A percentile compares a stretch with the other conserved stretches of the same genome.
Conservation (phyloP, 75 land plant genomes). For the Pinus albicaulis region DNA sequence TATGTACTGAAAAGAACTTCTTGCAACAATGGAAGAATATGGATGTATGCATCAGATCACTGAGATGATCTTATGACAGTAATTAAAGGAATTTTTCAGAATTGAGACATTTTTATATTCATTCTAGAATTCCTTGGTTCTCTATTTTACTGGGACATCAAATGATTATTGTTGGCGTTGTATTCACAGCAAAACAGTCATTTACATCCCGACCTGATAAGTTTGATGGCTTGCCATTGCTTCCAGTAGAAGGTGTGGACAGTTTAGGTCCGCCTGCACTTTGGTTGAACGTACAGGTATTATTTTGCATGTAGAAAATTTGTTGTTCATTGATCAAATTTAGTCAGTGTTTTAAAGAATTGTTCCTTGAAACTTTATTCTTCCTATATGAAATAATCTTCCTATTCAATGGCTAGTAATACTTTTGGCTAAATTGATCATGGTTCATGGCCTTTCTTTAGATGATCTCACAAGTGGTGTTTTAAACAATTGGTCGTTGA, state of each 20-base stretch:
- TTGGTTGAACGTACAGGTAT: constrained; percentile 54
- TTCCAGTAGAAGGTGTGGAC: constrained; percentile 26
- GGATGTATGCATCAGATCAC: neutral
- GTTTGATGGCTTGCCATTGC: constrained; percentile 32
- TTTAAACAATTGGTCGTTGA: neutral
- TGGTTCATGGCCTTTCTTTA: neutral
- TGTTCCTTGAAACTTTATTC: neutral
- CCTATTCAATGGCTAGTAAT: neutral
- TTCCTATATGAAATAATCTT: neutral
- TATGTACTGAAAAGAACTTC: neutral
- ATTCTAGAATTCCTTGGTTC: neutral
- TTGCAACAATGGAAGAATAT: neutral
- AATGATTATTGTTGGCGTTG: constrained; percentile 1
- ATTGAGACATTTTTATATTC: neutral
- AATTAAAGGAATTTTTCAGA: neutral
- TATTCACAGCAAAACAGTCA: constrained; percentile 42
- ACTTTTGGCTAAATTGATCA: too few relatives aligned
- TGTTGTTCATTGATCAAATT: neutral
- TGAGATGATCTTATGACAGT: neutral
- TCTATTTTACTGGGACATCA: neutral
- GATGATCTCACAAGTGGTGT: neutral
- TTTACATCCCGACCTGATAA: constrained; percentile 25
- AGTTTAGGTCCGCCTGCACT: constrained; percentile 14
- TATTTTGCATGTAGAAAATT: neutral
- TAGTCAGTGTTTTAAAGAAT: neutral